Conservation (phyloP, 495 filamentous ascomycete species). For the Trichoderma reesei region DNA sequence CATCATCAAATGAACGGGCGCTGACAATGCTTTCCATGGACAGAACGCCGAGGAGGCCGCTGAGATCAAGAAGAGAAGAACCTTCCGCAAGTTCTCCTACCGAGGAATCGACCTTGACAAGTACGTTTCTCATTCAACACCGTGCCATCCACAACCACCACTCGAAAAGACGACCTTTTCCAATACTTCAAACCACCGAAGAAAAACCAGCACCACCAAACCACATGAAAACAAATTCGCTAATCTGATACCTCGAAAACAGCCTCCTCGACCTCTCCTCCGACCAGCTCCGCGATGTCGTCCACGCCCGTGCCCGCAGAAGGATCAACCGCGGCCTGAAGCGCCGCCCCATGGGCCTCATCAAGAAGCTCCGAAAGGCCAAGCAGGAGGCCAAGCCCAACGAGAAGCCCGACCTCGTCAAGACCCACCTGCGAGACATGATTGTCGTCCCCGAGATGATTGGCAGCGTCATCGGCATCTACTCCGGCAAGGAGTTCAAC, state of each 20-base stretch:
- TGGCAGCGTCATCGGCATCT: constrained; percentile 93
- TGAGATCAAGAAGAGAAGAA: constrained; percentile 98
- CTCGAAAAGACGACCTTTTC: no score
- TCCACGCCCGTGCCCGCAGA: constrained; percentile 95
- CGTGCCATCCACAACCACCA: no score
- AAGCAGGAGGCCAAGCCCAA: constrained; percentile 99
- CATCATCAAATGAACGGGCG: constrained; percentile 3
- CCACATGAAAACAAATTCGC: constrained; percentile 13
- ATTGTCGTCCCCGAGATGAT: constrained; percentile 99
- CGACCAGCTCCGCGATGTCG: constrained; percentile 97
- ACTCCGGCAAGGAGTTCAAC: constrained; percentile 99
- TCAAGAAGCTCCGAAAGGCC: constrained; percentile 99
- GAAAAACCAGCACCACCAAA: neutral
- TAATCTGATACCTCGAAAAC: constrained; percentile 13
- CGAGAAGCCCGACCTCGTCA: constrained; percentile 97
- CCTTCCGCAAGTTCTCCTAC: constrained; percentile 99
- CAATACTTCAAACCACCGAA: neutral
- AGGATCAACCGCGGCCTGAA: constrained; percentile 99
- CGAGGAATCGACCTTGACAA: constrained; percentile 98
- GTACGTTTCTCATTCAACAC: constrained; percentile 48
- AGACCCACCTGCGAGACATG: constrained; percentile 99
- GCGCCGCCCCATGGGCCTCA: constrained; percentile 99
- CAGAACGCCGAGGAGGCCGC: constrained; percentile 93
- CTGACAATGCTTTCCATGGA: constrained; percentile 27
- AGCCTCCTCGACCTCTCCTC: constrained; percentile 93